These are phyloP conservation scores for Cocos nucifera DNA, from an alignment of 176 grass and related monocot genomes.

Conservation along the genomic window DNA sequence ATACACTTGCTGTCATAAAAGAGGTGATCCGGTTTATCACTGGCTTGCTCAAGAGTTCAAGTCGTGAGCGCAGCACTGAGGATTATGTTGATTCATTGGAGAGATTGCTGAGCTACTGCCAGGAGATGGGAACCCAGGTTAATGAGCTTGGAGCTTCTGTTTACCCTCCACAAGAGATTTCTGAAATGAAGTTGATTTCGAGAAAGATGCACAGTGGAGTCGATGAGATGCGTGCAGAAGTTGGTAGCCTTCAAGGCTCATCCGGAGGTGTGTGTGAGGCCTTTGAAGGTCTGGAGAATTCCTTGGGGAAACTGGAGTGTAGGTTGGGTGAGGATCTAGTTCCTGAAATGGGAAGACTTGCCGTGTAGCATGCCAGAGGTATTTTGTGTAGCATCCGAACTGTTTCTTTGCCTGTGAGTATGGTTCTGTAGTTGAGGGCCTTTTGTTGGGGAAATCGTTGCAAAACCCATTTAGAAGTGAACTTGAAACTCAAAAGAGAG, in stretches of 20 bases:
- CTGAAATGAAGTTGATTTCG: slow-evolving; percentile 45
- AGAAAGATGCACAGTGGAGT: slow-evolving; percentile 24
- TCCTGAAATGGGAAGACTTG: slow-evolving; percentile 37
- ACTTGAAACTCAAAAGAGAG: too few relatives aligned
- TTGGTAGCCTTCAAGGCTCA: slow-evolving; percentile 34
- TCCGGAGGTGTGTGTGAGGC: slow-evolving; percentile 28
- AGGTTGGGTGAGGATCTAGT: slow-evolving; percentile 42
- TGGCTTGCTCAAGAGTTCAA: slow-evolving; percentile 50
- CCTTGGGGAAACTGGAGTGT: slow-evolving; percentile 41
- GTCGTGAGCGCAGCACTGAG: slow-evolving; percentile 23
- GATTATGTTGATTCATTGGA: slow-evolving; percentile 73
- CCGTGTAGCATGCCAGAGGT: not conserved
- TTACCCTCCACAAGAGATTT: slow-evolving; percentile 64
- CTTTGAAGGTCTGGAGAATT: slow-evolving; percentile 45
- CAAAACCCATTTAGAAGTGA: too few relatives aligned
- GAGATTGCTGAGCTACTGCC: slow-evolving; percentile 52
- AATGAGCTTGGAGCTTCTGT: slow-evolving; percentile 76
- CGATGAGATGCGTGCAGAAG: slow-evolving; percentile 35
- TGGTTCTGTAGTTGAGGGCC: too few relatives aligned
- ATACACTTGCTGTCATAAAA: slow-evolving; percentile 53
- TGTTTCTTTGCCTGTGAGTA: too few relatives aligned
- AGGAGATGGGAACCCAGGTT: slow-evolving; percentile 47
- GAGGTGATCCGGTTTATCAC: slow-evolving; percentile 79
- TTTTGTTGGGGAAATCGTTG: too few relatives aligned
- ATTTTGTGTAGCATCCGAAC: too few relatives aligned